A percentile compares a stretch with the other conserved stretches of the same genome.
phyloP scores from a whole-genome alignment of 345 rosid genomes.

The Aquilaria yunnanensis region DNA sequence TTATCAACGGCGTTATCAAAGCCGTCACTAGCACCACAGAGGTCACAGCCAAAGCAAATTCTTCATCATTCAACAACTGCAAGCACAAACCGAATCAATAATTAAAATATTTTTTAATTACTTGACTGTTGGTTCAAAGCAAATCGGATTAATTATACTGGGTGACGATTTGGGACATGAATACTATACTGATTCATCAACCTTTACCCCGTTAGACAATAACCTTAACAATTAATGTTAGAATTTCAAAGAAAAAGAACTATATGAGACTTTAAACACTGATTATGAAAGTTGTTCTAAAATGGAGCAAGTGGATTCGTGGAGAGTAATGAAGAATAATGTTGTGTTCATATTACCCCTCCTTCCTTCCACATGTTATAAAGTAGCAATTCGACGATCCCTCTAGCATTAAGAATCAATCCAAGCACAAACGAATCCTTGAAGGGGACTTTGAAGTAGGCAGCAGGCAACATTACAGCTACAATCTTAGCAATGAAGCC shows the following conservation, averaged over 20 bases:
- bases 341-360: constrained; percentile 1
- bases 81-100: no score
- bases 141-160: no score
- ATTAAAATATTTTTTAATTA: no score
- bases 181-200: no score
- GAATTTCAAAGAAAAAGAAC: not conserved
- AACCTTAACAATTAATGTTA: not conserved
- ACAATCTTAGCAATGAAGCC: constrained; percentile 15
- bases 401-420: constrained; percentile 29
- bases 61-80: constrained; percentile 20
- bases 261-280: not conserved
- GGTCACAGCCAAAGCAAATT: constrained; percentile 8
- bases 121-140: no score
- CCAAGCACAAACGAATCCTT: constrained; percentile 29
- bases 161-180: no score
- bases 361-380: not conserved
- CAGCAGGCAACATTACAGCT: constrained; percentile 18
- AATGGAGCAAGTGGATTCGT: no score
- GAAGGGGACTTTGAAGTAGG: constrained; percentile 8
- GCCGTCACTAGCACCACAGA: constrained; percentile 19
- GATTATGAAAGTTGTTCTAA: no score
- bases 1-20: constrained; percentile 18
- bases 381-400: constrained; percentile 21
- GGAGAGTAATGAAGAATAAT: no score
- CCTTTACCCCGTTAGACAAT: not conserved